Percentiles rank a stretch among this genome's conserved stretches.
Evolutionary conservation across 148 eudicot species (phyloP).

Genomic region (Rhododendron williamsianum): DNA sequence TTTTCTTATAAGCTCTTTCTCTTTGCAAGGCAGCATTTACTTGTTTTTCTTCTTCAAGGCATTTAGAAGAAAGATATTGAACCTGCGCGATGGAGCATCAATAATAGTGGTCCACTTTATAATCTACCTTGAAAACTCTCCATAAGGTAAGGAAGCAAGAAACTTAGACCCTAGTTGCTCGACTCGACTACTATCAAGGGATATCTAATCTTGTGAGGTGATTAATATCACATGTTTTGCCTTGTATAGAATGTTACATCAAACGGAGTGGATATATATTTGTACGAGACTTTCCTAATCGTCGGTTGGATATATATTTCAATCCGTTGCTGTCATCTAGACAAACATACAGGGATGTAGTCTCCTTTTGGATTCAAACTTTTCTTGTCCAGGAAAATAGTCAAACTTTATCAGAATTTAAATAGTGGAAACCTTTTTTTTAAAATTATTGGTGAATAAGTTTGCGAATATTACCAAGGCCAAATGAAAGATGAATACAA

Average conservation of each 20-base stretch:
- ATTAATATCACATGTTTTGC: background rate
- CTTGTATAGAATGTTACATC: background rate
- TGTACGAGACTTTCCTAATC: too few relatives aligned
- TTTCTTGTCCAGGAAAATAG: background rate
- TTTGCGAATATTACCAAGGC: background rate
- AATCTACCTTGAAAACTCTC: background rate
- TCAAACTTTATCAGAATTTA: background rate
- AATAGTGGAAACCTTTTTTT: background rate
- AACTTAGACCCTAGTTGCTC: background rate
- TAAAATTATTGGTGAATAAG: background rate
- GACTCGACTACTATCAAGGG: background rate
- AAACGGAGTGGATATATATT: background rate
- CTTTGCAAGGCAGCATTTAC: constrained; percentile 56
- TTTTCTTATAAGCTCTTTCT: constrained; percentile 50
- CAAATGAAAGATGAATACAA: background rate
- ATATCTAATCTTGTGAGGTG: background rate
- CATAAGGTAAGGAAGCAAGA: background rate
- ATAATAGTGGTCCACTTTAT: background rate
- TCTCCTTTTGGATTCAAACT: background rate
- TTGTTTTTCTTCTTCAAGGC: constrained; percentile 49
- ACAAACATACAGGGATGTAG: background rate
- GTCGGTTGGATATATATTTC: background rate
- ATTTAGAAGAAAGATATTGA: constrained; percentile 47
- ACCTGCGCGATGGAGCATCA: constrained; percentile 37
- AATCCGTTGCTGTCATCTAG: background rate